A percentile compares a stretch with the other conserved stretches of the same genome.
phyloP scores from a whole-genome alignment of 352 stramenopile species.

The Globisporangium nunn region DNA sequence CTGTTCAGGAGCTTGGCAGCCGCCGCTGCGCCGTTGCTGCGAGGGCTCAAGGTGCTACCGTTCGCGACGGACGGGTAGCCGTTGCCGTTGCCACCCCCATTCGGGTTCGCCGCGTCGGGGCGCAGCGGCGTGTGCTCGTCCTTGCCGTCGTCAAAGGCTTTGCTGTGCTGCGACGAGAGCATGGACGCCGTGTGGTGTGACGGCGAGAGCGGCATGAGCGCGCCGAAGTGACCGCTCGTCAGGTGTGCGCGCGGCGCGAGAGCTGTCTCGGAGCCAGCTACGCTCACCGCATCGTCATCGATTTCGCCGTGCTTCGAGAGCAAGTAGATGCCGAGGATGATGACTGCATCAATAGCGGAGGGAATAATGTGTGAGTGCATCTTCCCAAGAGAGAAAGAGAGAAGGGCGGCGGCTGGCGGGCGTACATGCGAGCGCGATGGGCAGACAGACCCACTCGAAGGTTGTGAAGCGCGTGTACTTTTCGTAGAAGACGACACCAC shows the following conservation, averaged over 20 bases:
- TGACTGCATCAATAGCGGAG: slow-evolving; percentile 32
- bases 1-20: background rate
- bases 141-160: slow-evolving; percentile 30
- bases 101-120: slow-evolving; percentile 3
- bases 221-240: slow-evolving; percentile 65
- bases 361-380: background rate
- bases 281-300: slow-evolving; percentile 22
- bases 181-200: slow-evolving; percentile 34
- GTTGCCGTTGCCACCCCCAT: background rate
- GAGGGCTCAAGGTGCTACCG: background rate
- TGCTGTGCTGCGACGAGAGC: slow-evolving; percentile 30
- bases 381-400: no score
- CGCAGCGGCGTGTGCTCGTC: slow-evolving; percentile 40
- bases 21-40: background rate
- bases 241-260: slow-evolving; percentile 32
- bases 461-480: slow-evolving; percentile 75
- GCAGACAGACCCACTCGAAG: slow-evolving; percentile 81
- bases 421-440: slow-evolving; percentile 66
- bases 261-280: slow-evolving; percentile 16
- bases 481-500: slow-evolving; percentile 80
- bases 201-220: slow-evolving; percentile 75
- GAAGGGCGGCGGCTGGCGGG: background rate
- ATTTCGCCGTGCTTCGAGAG: slow-evolving; percentile 68
- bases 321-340: slow-evolving; percentile 80
- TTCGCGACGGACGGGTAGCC: slow-evolving; percentile 1